Evolutionary conservation across 2,329 filamentous ascomycete genomes (phyloP).

Genomic region (Talaromyces albobiverticillius): DNA sequence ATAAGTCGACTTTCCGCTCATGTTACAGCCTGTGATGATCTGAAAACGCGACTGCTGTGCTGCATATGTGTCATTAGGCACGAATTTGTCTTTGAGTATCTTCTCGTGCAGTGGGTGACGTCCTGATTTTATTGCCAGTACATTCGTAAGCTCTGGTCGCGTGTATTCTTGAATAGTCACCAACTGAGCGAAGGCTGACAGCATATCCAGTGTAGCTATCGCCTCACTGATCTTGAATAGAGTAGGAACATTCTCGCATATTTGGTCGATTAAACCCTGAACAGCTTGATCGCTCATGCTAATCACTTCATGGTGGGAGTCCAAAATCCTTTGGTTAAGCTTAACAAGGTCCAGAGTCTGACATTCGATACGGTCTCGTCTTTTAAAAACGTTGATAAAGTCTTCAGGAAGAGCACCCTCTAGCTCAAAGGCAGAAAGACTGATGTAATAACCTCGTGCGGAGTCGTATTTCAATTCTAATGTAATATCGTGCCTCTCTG

Average conservation of each 20-base stretch:
- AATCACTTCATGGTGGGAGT: constrained; percentile 80
- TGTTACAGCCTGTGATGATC: constrained; percentile 93
- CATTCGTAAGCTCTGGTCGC: constrained; percentile 65
- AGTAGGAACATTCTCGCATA: constrained; percentile 67
- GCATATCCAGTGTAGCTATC: constrained; percentile 83
- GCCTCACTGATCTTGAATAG: constrained; percentile 85
- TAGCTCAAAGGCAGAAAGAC: constrained; percentile 61
- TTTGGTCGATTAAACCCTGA: constrained; percentile 65
- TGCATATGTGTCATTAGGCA: constrained; percentile 89
- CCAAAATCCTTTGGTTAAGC: constrained; percentile 70
- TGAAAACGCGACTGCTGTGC: constrained; percentile 80
- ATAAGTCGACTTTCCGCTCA: constrained; percentile 97
- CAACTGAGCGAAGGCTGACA: constrained; percentile 71
- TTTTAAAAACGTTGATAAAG: constrained; percentile 74
- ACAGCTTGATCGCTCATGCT: constrained; percentile 77
- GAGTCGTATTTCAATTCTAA: constrained; percentile 73
- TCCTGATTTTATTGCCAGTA: constrained; percentile 69
- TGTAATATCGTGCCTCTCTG: constrained; percentile 57
- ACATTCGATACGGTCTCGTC: constrained; percentile 76
- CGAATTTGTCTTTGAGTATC: constrained; percentile 64
- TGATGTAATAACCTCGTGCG: constrained; percentile 75
- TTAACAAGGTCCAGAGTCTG: constrained; percentile 84
- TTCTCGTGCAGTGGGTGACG: constrained; percentile 78
- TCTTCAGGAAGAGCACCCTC: constrained; percentile 59
- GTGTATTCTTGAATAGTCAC: constrained; percentile 66